Base-by-base conservation (phyloP, 495 filamentous ascomycete species). In the Tuber borchii region DNA sequence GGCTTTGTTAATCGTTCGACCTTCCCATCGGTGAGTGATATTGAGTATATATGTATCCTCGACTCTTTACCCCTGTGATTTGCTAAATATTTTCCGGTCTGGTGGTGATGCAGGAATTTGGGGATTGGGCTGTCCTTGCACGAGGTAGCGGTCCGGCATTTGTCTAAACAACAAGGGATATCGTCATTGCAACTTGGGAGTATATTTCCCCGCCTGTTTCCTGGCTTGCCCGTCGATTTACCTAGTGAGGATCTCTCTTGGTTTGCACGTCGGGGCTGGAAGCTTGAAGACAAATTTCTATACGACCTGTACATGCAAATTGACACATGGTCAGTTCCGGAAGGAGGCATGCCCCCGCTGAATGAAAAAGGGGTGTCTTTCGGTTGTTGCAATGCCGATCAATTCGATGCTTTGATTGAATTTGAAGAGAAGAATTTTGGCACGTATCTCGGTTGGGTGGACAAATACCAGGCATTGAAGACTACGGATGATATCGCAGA, bases 141-240 rank as follows among this genome's bases (percentile, higher is more conserved):
- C 81, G 84, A 86, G 69, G 86, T 88, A 61, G 88, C 89, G 16
- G 74, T 87, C 40, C 83, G 82, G 34, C 84, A 88, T 74, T 85
- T 91, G n/a, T 83, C 83, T 20, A 86, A 85, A 73, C 87, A 86
- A 48, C 84, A 87, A 44, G 88, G 88, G 2, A 85, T 90, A 44
- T 85, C 85, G 43, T 86, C 87, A 37, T 77, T 90, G 46, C 89
- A 89, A 72, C 85, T 91, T 34, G 89, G 89, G 43, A 88, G 86
- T 81, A 88, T 88, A 31, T 91, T 89, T 75, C 89, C 89, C 51
- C 87, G 89, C 56, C 82, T 91, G 9, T 83, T 90, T 22, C 89
- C 88, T 75, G 89, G 89, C 2, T 83, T 89, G 43, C 87, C 89
- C 20, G 72, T 78, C 5, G 80, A 82, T 70, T 78, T 85, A 40